Conservation (phyloP, 352 stramenopile species). For the Phytophthora meadii region DNA sequence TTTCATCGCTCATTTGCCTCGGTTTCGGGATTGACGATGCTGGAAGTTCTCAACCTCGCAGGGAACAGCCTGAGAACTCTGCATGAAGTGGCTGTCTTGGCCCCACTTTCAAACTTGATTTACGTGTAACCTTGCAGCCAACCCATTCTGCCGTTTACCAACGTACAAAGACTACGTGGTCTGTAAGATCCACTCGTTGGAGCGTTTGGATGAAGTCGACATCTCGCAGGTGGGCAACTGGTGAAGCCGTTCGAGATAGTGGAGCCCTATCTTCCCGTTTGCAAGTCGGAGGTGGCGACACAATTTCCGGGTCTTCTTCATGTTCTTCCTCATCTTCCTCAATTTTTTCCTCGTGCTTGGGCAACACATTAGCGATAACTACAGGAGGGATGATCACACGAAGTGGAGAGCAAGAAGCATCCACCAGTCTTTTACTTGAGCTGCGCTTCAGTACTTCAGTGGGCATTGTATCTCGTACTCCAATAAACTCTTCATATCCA, state of each 20-base stretch:
- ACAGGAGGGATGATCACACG: constrained; percentile 23
- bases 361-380: constrained; percentile 9
- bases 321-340: constrained; percentile 3
- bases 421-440: constrained; percentile 28
- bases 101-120: constrained; percentile 66
- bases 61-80: constrained; percentile 78
- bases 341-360: background rate
- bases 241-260: constrained; percentile 4
- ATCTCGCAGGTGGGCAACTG: constrained; percentile 41
- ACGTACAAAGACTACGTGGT: constrained; percentile 82
- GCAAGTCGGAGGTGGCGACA: constrained; percentile 12
- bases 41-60: constrained; percentile 72
- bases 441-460: constrained; percentile 20
- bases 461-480: constrained; percentile 18
- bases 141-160: constrained; percentile 67
- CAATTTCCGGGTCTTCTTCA: constrained; percentile 15
- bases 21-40: constrained; percentile 48
- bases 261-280: constrained; percentile 5
- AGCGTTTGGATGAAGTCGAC: constrained; percentile 22
- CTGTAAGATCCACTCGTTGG: constrained; percentile 66
- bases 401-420: constrained; percentile 41
- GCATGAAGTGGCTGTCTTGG: constrained; percentile 72
- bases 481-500: constrained; percentile 4
- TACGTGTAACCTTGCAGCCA: constrained; percentile 70
- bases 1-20: constrained; percentile 80